These are phyloP conservation scores for Sporothrix brunneoviolacea DNA, from an alignment of 2,329 filamentous ascomycete species.

Conservation along the genomic window DNA sequence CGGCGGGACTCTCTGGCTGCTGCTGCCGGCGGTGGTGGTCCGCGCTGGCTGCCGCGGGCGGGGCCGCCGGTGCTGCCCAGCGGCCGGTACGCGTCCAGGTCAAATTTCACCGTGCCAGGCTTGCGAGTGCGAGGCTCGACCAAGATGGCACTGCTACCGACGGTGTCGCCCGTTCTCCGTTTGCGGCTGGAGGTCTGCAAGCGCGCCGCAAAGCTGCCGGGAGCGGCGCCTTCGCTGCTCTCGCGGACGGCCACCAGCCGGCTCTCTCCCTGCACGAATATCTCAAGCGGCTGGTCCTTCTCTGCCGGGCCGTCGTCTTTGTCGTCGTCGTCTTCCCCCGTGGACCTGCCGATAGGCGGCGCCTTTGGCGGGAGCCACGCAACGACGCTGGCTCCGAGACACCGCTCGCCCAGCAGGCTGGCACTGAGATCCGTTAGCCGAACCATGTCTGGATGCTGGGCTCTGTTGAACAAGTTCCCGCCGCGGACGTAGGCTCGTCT, in stretches of 20 bases:
- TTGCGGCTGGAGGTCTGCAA: constrained; percentile 28
- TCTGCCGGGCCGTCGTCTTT: constrained; percentile 10
- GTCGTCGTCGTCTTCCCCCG: constrained; percentile 12
- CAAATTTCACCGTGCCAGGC: constrained; percentile 39
- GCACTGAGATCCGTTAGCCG: constrained; percentile 46
- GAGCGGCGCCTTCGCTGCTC: constrained; percentile 31
- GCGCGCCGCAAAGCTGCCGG: constrained; percentile 30
- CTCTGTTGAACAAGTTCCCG: constrained; percentile 49
- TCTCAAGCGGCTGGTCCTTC: constrained; percentile 43
- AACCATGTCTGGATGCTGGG: constrained; percentile 49
- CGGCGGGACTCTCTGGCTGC: constrained; percentile 13
- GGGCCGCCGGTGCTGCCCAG: constrained; percentile 19
- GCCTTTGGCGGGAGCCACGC: constrained; percentile 25
- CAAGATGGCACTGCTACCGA: constrained; percentile 45
- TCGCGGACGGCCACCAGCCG: constrained; percentile 50
- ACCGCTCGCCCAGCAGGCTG: constrained; percentile 51
- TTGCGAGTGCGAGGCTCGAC: constrained; percentile 43
- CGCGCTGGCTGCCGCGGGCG: constrained; percentile 26
- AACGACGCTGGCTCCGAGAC: constrained; percentile 44
- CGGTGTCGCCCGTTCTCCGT: constrained; percentile 16
- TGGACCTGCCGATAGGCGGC: constrained; percentile 2
- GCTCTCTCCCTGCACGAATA: constrained; percentile 49
- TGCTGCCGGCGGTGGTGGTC: constrained; percentile 6
- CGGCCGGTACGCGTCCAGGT: constrained; percentile 36
- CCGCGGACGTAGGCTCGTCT: constrained; percentile 38